Conservation (phyloP, 2,329 filamentous ascomycete species). For the Trichophyton schoenleinii region DNA sequence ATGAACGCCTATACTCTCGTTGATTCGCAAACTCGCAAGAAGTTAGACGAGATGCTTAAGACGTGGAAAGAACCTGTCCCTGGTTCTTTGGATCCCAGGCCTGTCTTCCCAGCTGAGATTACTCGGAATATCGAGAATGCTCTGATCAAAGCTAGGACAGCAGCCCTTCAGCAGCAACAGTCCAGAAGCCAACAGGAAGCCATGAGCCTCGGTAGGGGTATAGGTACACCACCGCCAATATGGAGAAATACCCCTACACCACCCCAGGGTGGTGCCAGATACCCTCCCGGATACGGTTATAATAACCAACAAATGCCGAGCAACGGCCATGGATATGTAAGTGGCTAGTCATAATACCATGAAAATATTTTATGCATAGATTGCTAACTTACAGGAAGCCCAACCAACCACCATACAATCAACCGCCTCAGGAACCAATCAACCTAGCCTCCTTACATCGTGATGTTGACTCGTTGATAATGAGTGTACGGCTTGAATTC, state of each 20-base stretch:
- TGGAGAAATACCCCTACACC: constrained; percentile 66
- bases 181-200: constrained; percentile 44
- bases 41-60: constrained; percentile 93
- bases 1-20: constrained; percentile 94
- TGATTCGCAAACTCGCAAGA: constrained; percentile 66
- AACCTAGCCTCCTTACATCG: constrained; percentile 62
- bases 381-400: neutral
- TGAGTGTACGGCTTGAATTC: constrained; percentile 59
- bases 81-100: constrained; percentile 80
- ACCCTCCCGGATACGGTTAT: constrained; percentile 19
- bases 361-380: neutral
- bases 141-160: constrained; percentile 65
- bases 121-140: constrained; percentile 89
- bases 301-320: constrained; percentile 12
- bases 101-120: constrained; percentile 78
- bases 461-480: constrained; percentile 70
- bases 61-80: constrained; percentile 97
- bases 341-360: neutral
- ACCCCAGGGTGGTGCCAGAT: constrained; percentile 39
- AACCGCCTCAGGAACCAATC: constrained; percentile 23
- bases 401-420: constrained; percentile 1
- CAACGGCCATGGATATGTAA: constrained; percentile 22
- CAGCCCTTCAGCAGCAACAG: constrained; percentile 38
- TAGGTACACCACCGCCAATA: constrained; percentile 39
- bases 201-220: constrained; percentile 39